Evolutionary conservation across 2,329 filamentous ascomycete species (phyloP), one percentile per base, ranked within the genome.

Genomic region (Calycina herbarum): DNA sequence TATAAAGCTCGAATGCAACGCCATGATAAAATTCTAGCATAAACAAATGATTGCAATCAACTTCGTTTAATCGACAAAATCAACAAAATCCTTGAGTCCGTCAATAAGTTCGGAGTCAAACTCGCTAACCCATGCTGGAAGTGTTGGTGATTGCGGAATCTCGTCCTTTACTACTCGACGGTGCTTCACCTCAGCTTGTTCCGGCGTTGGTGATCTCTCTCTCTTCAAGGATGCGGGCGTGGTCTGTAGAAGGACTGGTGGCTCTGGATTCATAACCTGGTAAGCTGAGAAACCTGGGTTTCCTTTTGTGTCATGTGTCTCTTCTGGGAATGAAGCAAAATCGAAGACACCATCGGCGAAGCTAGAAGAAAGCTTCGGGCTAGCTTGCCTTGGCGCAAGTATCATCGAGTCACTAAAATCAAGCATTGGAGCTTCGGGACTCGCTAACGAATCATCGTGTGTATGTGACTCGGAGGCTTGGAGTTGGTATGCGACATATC

Each of bases 21-120:
- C n/a, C n/a, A 51, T 45, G 54, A 8, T 29, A 27, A 24, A 7
- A 20, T 20, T 7, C 17, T 38, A 38, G 45, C n/a, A 51, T 2
- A 51, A 51, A 27, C 20, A 59, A 27, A 51, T 33, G 27, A 29
- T 29, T 29, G 27, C n/a, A 17, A 24, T 27, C 7, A n/a, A 31
- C 29, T 33, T 8, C 8, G 42, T 24, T 35, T 66, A 73, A n/a
- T 71, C 68, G n/a, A 76, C 68, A 67, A 77, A 78, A 27, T 77
- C 75, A 60, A 77, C 76, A 64, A 71, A 69, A 40, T 70, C 75
- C 54, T 71, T 72, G 31, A 74, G 71, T 17, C 70, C 68, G 35
- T 74, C 67, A 63, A 78, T 72, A 4, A 78, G 68, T 8, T 72
- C 73, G 13, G 72, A 59, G 58, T 77, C 75, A 62, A 77, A 70